phyloP scores from a whole-genome alignment of 805 yeast species.

The Tetrapisispora nanseiensis region DNA sequence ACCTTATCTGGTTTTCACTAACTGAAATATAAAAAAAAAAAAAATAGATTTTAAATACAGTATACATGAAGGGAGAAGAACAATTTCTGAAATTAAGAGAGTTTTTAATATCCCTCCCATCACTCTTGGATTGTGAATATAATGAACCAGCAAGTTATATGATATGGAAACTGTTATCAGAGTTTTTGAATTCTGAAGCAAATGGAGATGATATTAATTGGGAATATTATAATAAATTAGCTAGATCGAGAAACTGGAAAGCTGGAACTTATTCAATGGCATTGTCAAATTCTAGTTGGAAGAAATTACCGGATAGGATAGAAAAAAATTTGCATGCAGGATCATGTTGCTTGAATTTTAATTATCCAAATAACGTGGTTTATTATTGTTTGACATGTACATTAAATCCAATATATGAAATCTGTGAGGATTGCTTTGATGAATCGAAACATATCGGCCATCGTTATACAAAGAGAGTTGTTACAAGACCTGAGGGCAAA shows the following conservation, averaged over 20 bases:
- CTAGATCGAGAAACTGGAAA: slow-evolving; percentile 16
- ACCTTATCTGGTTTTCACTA: too few species aligned
- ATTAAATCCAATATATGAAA: slow-evolving; percentile 25
- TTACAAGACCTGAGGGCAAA: slow-evolving; percentile 24
- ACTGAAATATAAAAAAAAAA: too few species aligned
- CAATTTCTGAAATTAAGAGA: slow-evolving; percentile 13
- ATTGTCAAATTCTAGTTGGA: slow-evolving; percentile 14
- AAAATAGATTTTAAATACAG: too few species aligned
- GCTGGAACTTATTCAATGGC: slow-evolving; percentile 12
- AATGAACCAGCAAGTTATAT: slow-evolving; percentile 19
- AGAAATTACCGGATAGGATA: slow-evolving; percentile 1
- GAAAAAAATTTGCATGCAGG: slow-evolving; percentile 14
- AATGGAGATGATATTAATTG: slow-evolving; percentile 15
- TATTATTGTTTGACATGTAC: slow-evolving; percentile 28
- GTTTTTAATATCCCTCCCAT: slow-evolving; percentile 22
- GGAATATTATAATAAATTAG: slow-evolving; percentile 11
- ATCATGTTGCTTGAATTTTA: slow-evolving; percentile 20
- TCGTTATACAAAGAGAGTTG: slow-evolving; percentile 20
- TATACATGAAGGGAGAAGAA: neutral
- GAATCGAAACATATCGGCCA: slow-evolving; percentile 65
- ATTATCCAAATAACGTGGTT: slow-evolving; percentile 23
- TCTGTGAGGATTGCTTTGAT: slow-evolving; percentile 69
- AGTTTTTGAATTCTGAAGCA: slow-evolving; percentile 7
- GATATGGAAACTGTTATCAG: slow-evolving; percentile 21
- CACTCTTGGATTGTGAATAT: slow-evolving; percentile 17